Evolutionary conservation across 257 asterid genomes (phyloP).

Genomic region (Petrea volubilis): DNA sequence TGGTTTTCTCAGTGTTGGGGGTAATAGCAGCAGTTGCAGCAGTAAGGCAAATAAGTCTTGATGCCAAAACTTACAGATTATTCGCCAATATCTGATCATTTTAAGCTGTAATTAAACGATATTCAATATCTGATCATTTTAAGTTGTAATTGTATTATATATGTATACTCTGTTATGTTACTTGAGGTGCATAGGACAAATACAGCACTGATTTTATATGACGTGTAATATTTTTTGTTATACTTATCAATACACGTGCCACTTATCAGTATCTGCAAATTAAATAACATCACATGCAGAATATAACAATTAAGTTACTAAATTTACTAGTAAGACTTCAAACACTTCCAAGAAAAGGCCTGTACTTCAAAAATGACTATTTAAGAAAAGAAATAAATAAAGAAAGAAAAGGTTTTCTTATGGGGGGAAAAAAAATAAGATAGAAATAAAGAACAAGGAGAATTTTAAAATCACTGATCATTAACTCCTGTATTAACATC

Average conservation of each 20-base stretch:
- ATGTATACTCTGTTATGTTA: too few relatives aligned
- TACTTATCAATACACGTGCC: too few relatives aligned
- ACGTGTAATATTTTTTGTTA: too few relatives aligned
- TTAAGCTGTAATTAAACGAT: not conserved
- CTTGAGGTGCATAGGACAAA: too few relatives aligned
- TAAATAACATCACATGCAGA: too few relatives aligned
- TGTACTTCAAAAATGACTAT: not conserved
- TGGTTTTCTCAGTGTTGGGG: slow-evolving; percentile 57
- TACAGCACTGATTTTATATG: too few relatives aligned
- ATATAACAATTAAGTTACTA: not conserved
- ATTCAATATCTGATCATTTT: too few relatives aligned
- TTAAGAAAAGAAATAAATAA: not conserved
- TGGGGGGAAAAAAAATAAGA: not conserved
- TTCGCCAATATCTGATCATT: slow-evolving; percentile 61
- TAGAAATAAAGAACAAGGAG: not conserved
- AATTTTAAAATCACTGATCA: not conserved
- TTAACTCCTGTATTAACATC: slow-evolving; percentile 16
- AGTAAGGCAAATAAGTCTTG: slow-evolving; percentile 79
- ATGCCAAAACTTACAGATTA: slow-evolving; percentile 64
- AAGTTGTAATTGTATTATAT: too few relatives aligned
- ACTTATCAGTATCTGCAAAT: too few relatives aligned
- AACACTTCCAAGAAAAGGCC: not conserved
- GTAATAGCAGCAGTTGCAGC: slow-evolving; percentile 81
- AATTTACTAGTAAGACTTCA: not conserved
- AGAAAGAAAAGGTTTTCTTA: not conserved